Percentiles rank a stretch among this genome's conserved stretches.
Conservation (phyloP, 108 stramenopile genomes). For the Cyclotella baltica region DNA sequence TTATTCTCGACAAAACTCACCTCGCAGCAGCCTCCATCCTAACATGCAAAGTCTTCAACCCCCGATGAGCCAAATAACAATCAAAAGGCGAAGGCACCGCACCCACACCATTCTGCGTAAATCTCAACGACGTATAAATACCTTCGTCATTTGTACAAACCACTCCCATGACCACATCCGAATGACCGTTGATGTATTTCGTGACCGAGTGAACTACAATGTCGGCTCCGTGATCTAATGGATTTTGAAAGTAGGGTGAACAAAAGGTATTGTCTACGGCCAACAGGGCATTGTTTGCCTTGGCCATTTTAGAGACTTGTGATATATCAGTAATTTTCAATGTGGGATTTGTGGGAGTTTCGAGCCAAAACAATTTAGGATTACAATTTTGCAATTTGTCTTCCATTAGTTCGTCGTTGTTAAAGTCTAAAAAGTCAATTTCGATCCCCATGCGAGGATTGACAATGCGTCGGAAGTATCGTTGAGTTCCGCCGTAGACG, state of each 20-base stretch:
- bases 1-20: slow-evolving; percentile 32
- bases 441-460: slow-evolving; percentile 57
- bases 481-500: slow-evolving; percentile 88
- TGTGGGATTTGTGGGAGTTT: slow-evolving; percentile 94
- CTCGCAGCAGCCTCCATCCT: slow-evolving; percentile 84
- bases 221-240: slow-evolving; percentile 84
- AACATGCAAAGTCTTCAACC: slow-evolving; percentile 90
- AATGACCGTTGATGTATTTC: slow-evolving; percentile 90
- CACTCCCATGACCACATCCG: slow-evolving; percentile 81
- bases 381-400: slow-evolving; percentile 38
- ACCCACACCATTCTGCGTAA: slow-evolving; percentile 92
- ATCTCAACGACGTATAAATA: slow-evolving; percentile 72
- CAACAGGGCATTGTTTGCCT: slow-evolving; percentile 54
- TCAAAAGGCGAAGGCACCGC: slow-evolving; percentile 92
- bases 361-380: slow-evolving; percentile 88
- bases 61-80: slow-evolving; percentile 88
- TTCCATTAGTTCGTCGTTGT: slow-evolving; percentile 19
- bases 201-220: slow-evolving; percentile 82
- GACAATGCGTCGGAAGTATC: slow-evolving; percentile 73
- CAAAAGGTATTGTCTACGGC: slow-evolving; percentile 96
- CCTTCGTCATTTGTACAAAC: slow-evolving; percentile 74
- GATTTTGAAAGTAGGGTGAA: slow-evolving; percentile 90
- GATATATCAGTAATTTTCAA: slow-evolving; percentile 83
- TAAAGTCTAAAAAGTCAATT: slow-evolving; percentile 58
- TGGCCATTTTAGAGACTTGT: slow-evolving; percentile 64